Evolutionary conservation across 202 grass and related monocot genomes (phyloP).

Genomic region (Zoysia matrella): DNA sequence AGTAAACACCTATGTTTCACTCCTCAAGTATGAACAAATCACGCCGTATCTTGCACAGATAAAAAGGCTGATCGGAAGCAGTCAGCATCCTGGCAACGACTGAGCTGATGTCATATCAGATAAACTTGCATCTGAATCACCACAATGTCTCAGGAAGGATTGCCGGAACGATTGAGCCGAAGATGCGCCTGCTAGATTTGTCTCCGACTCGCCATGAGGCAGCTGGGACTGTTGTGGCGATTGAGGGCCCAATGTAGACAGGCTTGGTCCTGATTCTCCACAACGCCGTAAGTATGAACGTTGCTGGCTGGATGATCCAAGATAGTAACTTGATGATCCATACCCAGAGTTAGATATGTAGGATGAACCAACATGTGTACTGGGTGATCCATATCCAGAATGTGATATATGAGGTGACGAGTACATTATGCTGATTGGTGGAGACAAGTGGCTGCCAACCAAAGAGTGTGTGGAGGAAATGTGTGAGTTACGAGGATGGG

Average conservation of each 20-base stretch:
- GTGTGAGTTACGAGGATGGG: constrained; percentile 44
- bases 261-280: constrained; percentile 62
- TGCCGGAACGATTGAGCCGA: constrained; percentile 52
- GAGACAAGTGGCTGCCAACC: constrained; percentile 61
- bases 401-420: constrained; percentile 45
- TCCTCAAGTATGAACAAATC: constrained; percentile 42
- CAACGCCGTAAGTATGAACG: constrained; percentile 47
- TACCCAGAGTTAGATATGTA: constrained; percentile 62
- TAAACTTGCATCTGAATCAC: constrained; percentile 63
- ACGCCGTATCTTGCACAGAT: not conserved
- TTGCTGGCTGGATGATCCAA: constrained; percentile 60
- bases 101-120: constrained; percentile 70
- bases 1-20: constrained; percentile 33
- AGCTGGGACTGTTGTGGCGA: constrained; percentile 50
- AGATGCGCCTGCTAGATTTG: constrained; percentile 25
- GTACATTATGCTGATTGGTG: constrained; percentile 64
- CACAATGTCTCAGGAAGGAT: constrained; percentile 65
- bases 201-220: constrained; percentile 34
- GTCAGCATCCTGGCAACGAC: constrained; percentile 69
- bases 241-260: constrained; percentile 57
- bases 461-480: constrained; percentile 63
- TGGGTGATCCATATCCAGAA: constrained; percentile 57
- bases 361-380: constrained; percentile 53
- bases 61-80: not conserved
- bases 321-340: constrained; percentile 64